Evolutionary conservation across 2,329 filamentous ascomycete species (phyloP).

Genomic region (Pezicula neosporulosa): DNA sequence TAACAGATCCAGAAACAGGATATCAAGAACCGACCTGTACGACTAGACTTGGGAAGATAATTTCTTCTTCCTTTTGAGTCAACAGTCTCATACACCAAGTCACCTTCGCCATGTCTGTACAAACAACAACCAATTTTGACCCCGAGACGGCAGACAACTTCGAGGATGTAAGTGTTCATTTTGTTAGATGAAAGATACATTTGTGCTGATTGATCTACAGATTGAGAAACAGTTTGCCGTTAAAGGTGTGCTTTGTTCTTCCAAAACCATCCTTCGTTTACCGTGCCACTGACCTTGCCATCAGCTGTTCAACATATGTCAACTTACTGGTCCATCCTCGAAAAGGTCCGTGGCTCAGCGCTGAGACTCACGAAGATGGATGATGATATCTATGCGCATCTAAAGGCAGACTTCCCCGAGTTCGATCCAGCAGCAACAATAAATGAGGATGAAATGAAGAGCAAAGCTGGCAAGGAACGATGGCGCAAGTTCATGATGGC

Average conservation of each 20-base stretch:
- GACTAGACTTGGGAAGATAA: background rate
- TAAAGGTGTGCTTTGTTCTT: constrained; percentile 58
- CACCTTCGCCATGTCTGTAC: background rate
- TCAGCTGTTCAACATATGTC: constrained; percentile 87
- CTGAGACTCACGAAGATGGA: constrained; percentile 91
- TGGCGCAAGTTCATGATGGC: constrained; percentile 93
- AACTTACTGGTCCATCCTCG: constrained; percentile 95
- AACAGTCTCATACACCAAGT: background rate
- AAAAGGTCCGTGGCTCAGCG: constrained; percentile 83
- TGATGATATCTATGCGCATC: constrained; percentile 89
- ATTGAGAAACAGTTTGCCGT: constrained; percentile 99
- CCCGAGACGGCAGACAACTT: constrained; percentile 66
- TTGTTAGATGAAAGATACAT: constrained; percentile 1
- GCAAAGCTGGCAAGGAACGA: constrained; percentile 86
- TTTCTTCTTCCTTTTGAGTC: background rate
- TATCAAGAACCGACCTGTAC: background rate
- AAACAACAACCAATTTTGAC: constrained; percentile 38
- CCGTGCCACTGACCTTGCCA: constrained; percentile 19
- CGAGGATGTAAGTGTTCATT: constrained; percentile 53
- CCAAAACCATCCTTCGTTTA: constrained; percentile 5
- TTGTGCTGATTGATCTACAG: constrained; percentile 40
- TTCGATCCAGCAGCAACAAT: constrained; percentile 81
- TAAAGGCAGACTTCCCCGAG: constrained; percentile 85
- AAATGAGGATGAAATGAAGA: constrained; percentile 96
- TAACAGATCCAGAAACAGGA: too few species aligned